phyloP scores from a whole-genome alignment of 495 filamentous ascomycete genomes.

The Astrothelium subdiscretum region DNA sequence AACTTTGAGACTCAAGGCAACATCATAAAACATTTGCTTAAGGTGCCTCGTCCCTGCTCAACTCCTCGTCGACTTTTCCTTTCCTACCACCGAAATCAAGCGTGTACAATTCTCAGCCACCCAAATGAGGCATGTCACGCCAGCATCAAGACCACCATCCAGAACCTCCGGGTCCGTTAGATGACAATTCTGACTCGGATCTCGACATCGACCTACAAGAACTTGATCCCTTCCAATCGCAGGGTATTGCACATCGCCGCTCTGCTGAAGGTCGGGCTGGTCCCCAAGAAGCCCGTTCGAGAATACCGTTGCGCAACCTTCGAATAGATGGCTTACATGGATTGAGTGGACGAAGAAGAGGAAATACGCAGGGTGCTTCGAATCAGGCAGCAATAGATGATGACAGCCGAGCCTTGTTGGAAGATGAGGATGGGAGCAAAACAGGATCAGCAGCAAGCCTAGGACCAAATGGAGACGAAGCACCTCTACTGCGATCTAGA shows the following conservation, averaged over 20 bases:
- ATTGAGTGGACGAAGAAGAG: slow-evolving; percentile 10
- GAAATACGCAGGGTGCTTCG: slow-evolving; percentile 9
- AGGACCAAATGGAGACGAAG: slow-evolving; percentile 21
- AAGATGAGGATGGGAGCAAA: slow-evolving; percentile 21
- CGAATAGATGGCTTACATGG: slow-evolving; percentile 15
- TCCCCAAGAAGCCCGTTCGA: slow-evolving; percentile 18
- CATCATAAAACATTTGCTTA: background rate
- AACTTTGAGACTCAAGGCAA: background rate
- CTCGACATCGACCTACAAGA: slow-evolving; percentile 27
- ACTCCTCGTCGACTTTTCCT: background rate
- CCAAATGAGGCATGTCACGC: slow-evolving; percentile 25
- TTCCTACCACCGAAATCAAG: background rate
- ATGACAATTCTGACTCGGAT: slow-evolving; percentile 25
- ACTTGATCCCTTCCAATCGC: slow-evolving; percentile 23
- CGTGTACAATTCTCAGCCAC: background rate
- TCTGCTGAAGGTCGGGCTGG: slow-evolving; percentile 5
- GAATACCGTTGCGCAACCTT: slow-evolving; percentile 31
- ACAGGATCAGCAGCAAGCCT: slow-evolving; percentile 19
- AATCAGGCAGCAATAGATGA: slow-evolving; percentile 20
- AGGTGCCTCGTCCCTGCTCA: background rate
- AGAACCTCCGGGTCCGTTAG: slow-evolving; percentile 18
- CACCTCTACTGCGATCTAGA: slow-evolving; percentile 16
- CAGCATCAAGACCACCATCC: slow-evolving; percentile 25
- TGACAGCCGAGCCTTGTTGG: slow-evolving; percentile 20
- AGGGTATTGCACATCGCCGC: slow-evolving; percentile 6